phyloP scores from a whole-genome alignment of 208 protist genomes.

The Angomonas deanei region DNA sequence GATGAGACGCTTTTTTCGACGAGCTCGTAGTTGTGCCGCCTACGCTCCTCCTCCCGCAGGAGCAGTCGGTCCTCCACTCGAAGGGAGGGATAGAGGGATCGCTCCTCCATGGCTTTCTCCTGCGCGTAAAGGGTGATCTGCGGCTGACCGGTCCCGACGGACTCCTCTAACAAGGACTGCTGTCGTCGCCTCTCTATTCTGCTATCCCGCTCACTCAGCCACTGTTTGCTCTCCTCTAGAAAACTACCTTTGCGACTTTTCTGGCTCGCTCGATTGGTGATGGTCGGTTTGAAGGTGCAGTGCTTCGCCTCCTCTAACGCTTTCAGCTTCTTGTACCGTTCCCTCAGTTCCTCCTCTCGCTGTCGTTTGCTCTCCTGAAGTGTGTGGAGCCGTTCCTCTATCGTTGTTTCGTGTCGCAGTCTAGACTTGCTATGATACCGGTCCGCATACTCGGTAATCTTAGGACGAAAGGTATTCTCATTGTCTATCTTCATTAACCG shows the following conservation, averaged over 20 bases:
- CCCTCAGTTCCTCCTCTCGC: conserved; percentile 22
- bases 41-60: conserved; percentile 40
- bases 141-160: conserved; percentile 24
- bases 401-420: conserved; percentile 27
- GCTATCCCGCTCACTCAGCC: conserved; percentile 36
- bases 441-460: conserved; percentile 41
- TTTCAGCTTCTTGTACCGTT: conserved; percentile 10
- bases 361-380: conserved; percentile 37
- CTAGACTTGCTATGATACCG: conserved; percentile 19
- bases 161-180: conserved; percentile 24
- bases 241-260: conserved; percentile 16
- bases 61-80: conserved; percentile 51
- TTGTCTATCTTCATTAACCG: conserved; percentile 32
- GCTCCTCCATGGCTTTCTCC: conserved; percentile 21
- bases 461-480: conserved; percentile 41
- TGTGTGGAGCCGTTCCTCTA: conserved; percentile 53
- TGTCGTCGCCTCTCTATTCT: conserved; percentile 25
- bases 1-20: conserved; percentile 24
- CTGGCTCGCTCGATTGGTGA: conserved; percentile 33
- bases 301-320: conserved; percentile 11
- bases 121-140: conserved; percentile 52
- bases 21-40: conserved; percentile 40
- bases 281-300: conserved; percentile 26
- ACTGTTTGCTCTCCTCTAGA: conserved; percentile 17
- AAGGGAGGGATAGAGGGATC: conserved; percentile 6